Evolutionary conservation across 2,329 filamentous ascomycete genomes (phyloP), one percentile per base, ranked within the genome.

Genomic region (Nigrospora sphaerica): DNA sequence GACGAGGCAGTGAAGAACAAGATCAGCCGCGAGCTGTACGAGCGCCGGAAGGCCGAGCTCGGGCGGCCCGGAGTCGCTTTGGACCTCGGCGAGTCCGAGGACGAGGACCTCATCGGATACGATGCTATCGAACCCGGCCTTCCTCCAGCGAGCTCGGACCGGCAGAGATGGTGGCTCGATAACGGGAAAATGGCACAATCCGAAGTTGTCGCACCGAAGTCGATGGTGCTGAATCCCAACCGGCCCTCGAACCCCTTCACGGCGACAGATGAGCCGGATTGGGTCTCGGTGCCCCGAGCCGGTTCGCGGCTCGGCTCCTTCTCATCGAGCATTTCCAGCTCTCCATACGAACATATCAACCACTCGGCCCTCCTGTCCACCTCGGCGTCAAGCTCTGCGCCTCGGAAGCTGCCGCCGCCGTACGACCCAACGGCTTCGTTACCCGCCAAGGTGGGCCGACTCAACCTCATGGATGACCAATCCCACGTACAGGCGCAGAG

Each of bases 181-280:
- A 80, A 83, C 56, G 82, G 83, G 45, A 80, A 86, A 54, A 84
- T 88, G 45, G 90, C 87, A 12, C 83, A 85, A 52, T 90, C 89
- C 6, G 75, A 77, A 14, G 70, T 95, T 34, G 73, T 76, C 49
- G 80, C 87, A 10, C 86, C 89, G 1, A 70, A 64, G 36, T 63
- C 67, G 9, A 61, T 81, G 56, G 69, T 81, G 3, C 75, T 88
- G 18, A 96, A 95, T 61, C 80, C 85, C 1, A 76, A 80, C 32
- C 80, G 88, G 41, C 80, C 81, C 12, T 80, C 86, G 1, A 97
- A 97, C 57, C 93, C 93, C 0, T 97, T 95, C 62, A 77, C 75
- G 1, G 72, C 77, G 1, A 83, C 78, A 2, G 75, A 84, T 32
- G 88, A 95, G 62, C 80, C 85, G 11, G 91, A 96, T 58, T 97